Percentiles rank a stretch among this genome's conserved stretches.
These are phyloP conservation scores for Lagenaria siceraria DNA, from an alignment of 306 rosid genomes.

Conservation along the genomic window DNA sequence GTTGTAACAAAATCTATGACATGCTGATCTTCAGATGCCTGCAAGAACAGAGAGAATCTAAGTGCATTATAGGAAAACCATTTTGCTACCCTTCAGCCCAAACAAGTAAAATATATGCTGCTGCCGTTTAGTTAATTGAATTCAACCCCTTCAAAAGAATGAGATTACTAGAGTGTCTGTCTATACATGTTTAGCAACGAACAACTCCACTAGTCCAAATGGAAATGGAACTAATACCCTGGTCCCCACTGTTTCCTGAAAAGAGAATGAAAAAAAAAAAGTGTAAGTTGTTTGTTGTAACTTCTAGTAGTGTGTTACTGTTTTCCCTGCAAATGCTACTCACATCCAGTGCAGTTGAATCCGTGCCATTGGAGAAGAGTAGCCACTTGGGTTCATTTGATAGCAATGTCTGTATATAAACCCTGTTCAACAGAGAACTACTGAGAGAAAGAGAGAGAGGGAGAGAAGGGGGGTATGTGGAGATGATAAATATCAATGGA, in stretches of 20 bases:
- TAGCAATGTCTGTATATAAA: slow-evolving; percentile 51
- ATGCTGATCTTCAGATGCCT: slow-evolving; percentile 68
- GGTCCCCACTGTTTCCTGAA: slow-evolving; percentile 66
- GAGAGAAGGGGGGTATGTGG: not conserved
- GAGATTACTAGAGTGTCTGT: not conserved
- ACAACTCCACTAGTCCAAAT: slow-evolving; percentile 69
- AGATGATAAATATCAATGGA: not conserved
- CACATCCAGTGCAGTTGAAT: slow-evolving; percentile 34
- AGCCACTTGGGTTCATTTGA: slow-evolving; percentile 71
- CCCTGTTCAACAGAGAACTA: slow-evolving; percentile 26
- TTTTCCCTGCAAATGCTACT: slow-evolving; percentile 2
- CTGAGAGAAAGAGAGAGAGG: not conserved
- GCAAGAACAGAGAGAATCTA: slow-evolving; percentile 1
- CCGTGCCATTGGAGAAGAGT: slow-evolving; percentile 36
- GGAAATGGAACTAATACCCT: slow-evolving; percentile 63
- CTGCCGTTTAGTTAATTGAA: not conserved
- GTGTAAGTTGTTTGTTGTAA: not conserved
- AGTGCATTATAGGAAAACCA: not conserved
- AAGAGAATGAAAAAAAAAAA: not conserved
- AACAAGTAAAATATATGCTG: not conserved
- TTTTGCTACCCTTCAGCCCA: not conserved
- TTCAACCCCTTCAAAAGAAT: not conserved
- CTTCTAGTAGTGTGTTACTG: not conserved
- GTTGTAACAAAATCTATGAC: slow-evolving; percentile 49
- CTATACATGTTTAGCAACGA: slow-evolving; percentile 54